These are phyloP conservation scores for Candida khao-thaluensis DNA, from an alignment of 805 yeast species.

Conservation along the genomic window DNA sequence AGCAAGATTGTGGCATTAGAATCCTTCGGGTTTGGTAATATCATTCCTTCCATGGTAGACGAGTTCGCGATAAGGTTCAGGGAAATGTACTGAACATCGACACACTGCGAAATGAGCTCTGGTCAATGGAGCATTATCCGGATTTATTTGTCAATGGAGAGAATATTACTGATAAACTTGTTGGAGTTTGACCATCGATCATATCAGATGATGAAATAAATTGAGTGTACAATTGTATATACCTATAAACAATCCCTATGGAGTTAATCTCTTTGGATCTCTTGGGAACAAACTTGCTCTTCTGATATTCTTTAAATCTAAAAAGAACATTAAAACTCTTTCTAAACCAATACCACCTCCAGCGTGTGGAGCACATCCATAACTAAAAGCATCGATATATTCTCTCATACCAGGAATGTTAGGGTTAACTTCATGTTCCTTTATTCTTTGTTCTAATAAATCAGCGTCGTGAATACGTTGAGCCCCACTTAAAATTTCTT, in stretches of 20 bases:
- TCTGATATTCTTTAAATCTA: slow-evolving; percentile 95
- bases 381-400: slow-evolving; percentile 87
- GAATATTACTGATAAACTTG: too few relatives aligned
- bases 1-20: slow-evolving; percentile 77
- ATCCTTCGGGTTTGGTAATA: slow-evolving; percentile 40
- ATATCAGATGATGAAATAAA: not conserved
- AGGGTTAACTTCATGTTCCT: slow-evolving; percentile 79
- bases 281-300: slow-evolving; percentile 99
- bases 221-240: not conserved
- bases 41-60: slow-evolving; percentile 16
- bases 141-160: too few relatives aligned
- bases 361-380: slow-evolving; percentile 98
- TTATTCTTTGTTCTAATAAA: slow-evolving; percentile 78
- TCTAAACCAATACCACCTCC: slow-evolving; percentile 99
- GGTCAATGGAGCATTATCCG: too few relatives aligned
- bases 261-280: slow-evolving; percentile 92
- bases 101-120: too few relatives aligned
- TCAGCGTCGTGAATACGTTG: slow-evolving; percentile 97
- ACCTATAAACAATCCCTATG: slow-evolving; percentile 39
- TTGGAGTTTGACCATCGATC: too few relatives aligned
- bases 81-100: too few relatives aligned
- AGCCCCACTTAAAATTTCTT: slow-evolving; percentile 98
- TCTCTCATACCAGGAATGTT: slow-evolving; percentile 79
- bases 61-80: slow-evolving; percentile 1
- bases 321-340: slow-evolving; percentile 97